A percentile compares a stretch with the other conserved stretches of the same genome.
Evolutionary conservation across 2,329 filamentous ascomycete species (phyloP).

Genomic region (Fusarium sambucinum): DNA sequence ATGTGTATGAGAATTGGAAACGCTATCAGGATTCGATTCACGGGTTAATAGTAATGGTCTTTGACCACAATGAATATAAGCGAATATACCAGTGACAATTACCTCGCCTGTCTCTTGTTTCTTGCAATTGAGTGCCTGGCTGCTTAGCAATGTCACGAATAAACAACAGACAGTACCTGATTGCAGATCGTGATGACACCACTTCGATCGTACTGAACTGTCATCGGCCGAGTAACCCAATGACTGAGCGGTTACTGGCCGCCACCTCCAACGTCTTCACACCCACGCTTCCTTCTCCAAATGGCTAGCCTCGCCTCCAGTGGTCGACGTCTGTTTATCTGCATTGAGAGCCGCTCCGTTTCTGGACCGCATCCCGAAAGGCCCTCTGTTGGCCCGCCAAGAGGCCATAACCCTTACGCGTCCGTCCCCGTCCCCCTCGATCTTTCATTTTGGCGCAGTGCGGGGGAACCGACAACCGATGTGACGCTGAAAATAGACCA

Average conservation of each 20-base stretch:
- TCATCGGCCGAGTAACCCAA: slow-evolving; percentile 10
- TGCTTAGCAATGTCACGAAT: slow-evolving; percentile 2
- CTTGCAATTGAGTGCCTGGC: not conserved
- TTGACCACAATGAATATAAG: slow-evolving; percentile 27
- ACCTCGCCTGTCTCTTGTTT: not conserved
- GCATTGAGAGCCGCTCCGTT: slow-evolving; percentile 18
- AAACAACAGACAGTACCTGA: slow-evolving; percentile 1
- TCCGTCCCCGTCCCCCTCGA: slow-evolving; percentile 6
- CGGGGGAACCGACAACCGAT: slow-evolving; percentile 22
- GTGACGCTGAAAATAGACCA: slow-evolving; percentile 11
- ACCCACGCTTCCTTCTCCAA: slow-evolving; percentile 1
- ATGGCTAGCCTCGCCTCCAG: not conserved
- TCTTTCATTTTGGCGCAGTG: slow-evolving; percentile 10
- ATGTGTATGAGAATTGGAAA: slow-evolving; percentile 24
- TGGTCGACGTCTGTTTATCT: slow-evolving; percentile 31
- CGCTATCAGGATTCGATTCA: slow-evolving; percentile 13
- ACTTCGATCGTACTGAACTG: slow-evolving; percentile 7
- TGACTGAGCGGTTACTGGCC: not conserved
- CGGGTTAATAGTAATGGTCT: slow-evolving; percentile 40
- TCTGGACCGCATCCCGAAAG: slow-evolving; percentile 19
- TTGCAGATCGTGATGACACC: slow-evolving; percentile 15
- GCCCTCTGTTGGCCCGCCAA: slow-evolving; percentile 2
- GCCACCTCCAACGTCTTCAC: not conserved
- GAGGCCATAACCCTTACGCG: slow-evolving; percentile 15
- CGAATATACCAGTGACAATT: slow-evolving; percentile 37